phyloP scores from a whole-genome alignment of 2,329 filamentous ascomycete species.

The Leptodontidium sp. region DNA sequence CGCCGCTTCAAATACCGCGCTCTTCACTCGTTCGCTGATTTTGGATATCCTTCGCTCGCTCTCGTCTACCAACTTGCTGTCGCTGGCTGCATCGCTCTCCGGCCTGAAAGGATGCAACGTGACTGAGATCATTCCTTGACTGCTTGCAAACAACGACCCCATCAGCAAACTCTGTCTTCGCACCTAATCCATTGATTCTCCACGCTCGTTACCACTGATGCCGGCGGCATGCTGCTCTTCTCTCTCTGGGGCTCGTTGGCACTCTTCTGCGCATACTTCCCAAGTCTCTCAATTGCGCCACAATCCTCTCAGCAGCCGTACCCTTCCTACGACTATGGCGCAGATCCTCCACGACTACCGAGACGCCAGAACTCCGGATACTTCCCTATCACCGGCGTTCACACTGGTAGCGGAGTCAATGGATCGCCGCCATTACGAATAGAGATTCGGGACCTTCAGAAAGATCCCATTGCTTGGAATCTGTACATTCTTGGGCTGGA shows the following conservation, averaged over 20 bases:
- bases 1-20: neutral
- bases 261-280: neutral
- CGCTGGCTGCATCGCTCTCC: too few species aligned
- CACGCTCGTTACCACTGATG: neutral
- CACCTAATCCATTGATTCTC: too few species aligned
- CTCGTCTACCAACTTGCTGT: too few species aligned
- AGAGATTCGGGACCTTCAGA: conserved; percentile 41
- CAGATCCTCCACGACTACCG: conserved; percentile 24
- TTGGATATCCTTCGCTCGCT: neutral
- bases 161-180: neutral
- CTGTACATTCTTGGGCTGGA: conserved; percentile 44
- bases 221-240: conserved; percentile 17
- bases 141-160: too few species aligned
- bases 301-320: conserved; percentile 7
- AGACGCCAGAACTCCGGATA: conserved; percentile 32
- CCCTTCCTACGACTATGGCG: conserved; percentile 39
- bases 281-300: neutral
- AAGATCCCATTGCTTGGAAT: conserved; percentile 40
- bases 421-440: conserved; percentile 37
- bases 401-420: conserved; percentile 31
- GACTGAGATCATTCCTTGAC: too few species aligned
- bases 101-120: too few species aligned
- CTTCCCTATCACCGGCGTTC: conserved; percentile 36
- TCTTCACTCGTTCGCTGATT: neutral
- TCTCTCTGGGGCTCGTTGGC: neutral